These are phyloP conservation scores for Eucalyptus cloeziana DNA, from an alignment of 345 rosid species.

Conservation along the genomic window DNA sequence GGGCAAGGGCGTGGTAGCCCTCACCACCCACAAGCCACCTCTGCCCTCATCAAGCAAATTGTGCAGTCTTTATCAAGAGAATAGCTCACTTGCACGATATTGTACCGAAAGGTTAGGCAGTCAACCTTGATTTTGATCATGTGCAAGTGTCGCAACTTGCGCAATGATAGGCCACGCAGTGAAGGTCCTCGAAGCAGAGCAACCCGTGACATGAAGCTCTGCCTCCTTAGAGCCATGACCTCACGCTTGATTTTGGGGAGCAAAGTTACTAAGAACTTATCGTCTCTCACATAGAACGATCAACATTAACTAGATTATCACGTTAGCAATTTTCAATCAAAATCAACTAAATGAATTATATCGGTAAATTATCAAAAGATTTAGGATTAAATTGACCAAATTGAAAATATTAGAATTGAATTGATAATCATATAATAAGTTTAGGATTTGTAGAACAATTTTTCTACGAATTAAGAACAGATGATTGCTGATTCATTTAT, in stretches of 20 bases:
- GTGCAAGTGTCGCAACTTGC: neutral
- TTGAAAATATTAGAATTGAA: no score
- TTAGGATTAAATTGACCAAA: no score
- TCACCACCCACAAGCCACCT: neutral
- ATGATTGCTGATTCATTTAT: neutral
- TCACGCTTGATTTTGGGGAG: neutral
- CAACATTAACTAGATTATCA: no score
- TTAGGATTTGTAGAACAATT: neutral
- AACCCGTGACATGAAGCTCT: neutral
- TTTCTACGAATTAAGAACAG: neutral
- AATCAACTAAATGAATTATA: no score
- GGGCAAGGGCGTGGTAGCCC: neutral
- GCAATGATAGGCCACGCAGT: rapidly evolving
- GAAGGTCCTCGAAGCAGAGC: neutral
- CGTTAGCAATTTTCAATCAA: rapidly evolving
- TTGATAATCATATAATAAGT: no score
- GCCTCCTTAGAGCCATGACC: neutral
- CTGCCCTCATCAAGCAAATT: neutral
- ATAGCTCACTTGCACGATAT: neutral
- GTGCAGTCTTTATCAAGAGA: neutral
- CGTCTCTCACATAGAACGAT: no score
- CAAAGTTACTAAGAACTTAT: neutral
- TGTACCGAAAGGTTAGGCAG: neutral
- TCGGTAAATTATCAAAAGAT: no score
- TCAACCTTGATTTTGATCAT: neutral